phyloP scores from a whole-genome alignment of 1,284 basidiomycete species.

The Sanguinoderma infundibulare region DNA sequence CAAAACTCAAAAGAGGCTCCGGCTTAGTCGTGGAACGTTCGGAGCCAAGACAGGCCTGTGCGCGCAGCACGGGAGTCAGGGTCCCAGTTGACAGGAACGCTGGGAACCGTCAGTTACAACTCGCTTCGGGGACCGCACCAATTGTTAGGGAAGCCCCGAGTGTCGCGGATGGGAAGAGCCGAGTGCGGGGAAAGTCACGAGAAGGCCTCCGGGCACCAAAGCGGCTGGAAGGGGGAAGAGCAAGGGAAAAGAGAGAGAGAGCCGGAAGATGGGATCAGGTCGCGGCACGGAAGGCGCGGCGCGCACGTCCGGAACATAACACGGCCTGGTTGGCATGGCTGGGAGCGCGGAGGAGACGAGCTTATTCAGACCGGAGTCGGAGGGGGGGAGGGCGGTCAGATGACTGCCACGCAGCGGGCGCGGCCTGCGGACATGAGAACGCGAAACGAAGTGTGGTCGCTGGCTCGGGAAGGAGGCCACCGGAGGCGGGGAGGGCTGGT shows the following conservation, averaged over 20 bases:
- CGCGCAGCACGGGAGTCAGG: background rate
- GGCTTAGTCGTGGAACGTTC: background rate
- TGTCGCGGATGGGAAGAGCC: background rate
- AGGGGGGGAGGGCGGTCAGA: conserved; percentile 14
- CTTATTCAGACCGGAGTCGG: background rate
- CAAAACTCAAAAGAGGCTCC: background rate
- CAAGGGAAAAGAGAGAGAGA: background rate
- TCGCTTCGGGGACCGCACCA: background rate
- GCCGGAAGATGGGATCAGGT: background rate
- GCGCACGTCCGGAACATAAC: conserved; percentile 4
- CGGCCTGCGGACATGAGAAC: conserved; percentile 22
- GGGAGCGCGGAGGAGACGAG: background rate
- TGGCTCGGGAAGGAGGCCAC: conserved; percentile 8
- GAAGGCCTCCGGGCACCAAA: background rate
- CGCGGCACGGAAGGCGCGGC: background rate
- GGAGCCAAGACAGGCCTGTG: background rate
- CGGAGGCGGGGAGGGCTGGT: conserved; percentile 11
- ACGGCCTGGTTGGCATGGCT: conserved; percentile 5
- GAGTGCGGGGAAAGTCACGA: conserved; percentile 4
- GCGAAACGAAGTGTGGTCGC: conserved; percentile 18
- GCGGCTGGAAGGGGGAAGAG: background rate
- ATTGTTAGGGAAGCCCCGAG: background rate
- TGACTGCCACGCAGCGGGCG: conserved; percentile 18
- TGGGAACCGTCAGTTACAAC: background rate
- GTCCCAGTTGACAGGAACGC: background rate